Percentiles rank a stretch among this genome's conserved stretches.
These are phyloP conservation scores for Backusella psychrophila DNA, from an alignment of 192 early-diverging fungal species.

Conservation along the genomic window DNA sequence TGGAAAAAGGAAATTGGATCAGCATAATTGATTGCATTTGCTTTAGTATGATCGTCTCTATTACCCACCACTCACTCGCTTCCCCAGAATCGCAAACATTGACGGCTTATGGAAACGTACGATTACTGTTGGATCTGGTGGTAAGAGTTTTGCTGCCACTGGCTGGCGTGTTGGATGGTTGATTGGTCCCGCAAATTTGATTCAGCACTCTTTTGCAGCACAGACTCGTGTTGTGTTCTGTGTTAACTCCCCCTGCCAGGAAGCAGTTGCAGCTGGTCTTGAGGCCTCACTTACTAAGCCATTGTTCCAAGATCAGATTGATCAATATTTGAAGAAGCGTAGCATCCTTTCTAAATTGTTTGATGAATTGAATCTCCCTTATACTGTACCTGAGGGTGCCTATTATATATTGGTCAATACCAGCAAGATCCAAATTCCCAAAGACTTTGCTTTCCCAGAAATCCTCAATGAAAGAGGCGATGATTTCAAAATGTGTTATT, in stretches of 20 bases:
- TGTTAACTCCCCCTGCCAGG: constrained; percentile 87
- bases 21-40: not conserved
- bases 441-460: constrained; percentile 56
- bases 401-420: constrained; percentile 94
- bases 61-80: constrained; percentile 56
- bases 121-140: constrained; percentile 88
- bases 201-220: constrained; percentile 74
- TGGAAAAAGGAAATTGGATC: not conserved
- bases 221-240: constrained; percentile 91
- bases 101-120: constrained; percentile 90
- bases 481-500: constrained; percentile 80
- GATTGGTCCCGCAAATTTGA: constrained; percentile 71
- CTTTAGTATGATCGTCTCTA: constrained; percentile 85
- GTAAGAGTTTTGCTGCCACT: constrained; percentile 94
- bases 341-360: constrained; percentile 69
- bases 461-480: constrained; percentile 58
- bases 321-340: constrained; percentile 69
- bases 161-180: constrained; percentile 98
- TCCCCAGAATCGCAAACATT: constrained; percentile 79
- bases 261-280: constrained; percentile 75
- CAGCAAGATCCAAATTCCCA: constrained; percentile 59
- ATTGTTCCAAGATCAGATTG: constrained; percentile 71
- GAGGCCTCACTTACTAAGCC: constrained; percentile 55
- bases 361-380: constrained; percentile 65
- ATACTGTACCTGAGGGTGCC: constrained; percentile 85